phyloP scores from a whole-genome alignment of 2,329 filamentous ascomycete species.

The Fusarium sp. region DNA sequence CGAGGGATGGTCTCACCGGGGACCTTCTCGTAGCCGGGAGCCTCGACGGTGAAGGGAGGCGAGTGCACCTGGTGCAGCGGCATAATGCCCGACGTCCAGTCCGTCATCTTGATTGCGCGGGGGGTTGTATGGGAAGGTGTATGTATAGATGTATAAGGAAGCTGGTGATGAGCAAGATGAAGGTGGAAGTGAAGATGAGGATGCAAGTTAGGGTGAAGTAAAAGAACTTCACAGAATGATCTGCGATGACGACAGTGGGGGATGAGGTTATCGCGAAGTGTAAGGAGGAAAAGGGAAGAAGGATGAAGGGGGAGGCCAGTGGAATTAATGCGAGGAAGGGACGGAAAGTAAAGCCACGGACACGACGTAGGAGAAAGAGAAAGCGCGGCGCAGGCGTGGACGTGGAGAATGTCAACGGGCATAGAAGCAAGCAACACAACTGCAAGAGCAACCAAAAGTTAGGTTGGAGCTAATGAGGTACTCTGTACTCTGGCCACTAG shows the following conservation, averaged over 20 bases:
- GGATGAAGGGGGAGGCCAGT: constrained; percentile 22
- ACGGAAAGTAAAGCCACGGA: constrained; percentile 28
- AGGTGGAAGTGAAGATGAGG: constrained; percentile 9
- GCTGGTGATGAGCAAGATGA: constrained; percentile 7
- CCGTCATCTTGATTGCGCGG: constrained; percentile 40
- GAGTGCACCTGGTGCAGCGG: constrained; percentile 72
- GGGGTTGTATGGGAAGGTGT: constrained; percentile 28
- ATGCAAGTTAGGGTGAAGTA: constrained; percentile 15
- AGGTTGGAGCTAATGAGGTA: constrained; percentile 6
- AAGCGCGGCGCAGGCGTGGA: constrained; percentile 15
- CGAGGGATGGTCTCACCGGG: constrained; percentile 88
- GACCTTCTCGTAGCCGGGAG: constrained; percentile 73
- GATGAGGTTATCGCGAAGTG: constrained; percentile 40
- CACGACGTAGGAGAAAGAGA: constrained; percentile 31
- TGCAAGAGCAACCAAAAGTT: constrained; percentile 1
- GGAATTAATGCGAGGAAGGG: constrained; percentile 39
- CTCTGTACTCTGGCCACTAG: constrained; percentile 2
- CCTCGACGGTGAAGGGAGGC: constrained; percentile 81
- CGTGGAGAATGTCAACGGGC: constrained; percentile 34
- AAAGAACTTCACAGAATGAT: constrained; percentile 18
- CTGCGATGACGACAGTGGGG: constrained; percentile 27
- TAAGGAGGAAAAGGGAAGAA: constrained; percentile 23
- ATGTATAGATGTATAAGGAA: constrained; percentile 11
- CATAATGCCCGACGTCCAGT: constrained; percentile 59
- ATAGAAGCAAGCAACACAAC: constrained; percentile 24